Percentiles rank a stretch among this genome's conserved stretches.
Conservation (phyloP, 129 eudicot species). For the Flaveria ramosissima region DNA sequence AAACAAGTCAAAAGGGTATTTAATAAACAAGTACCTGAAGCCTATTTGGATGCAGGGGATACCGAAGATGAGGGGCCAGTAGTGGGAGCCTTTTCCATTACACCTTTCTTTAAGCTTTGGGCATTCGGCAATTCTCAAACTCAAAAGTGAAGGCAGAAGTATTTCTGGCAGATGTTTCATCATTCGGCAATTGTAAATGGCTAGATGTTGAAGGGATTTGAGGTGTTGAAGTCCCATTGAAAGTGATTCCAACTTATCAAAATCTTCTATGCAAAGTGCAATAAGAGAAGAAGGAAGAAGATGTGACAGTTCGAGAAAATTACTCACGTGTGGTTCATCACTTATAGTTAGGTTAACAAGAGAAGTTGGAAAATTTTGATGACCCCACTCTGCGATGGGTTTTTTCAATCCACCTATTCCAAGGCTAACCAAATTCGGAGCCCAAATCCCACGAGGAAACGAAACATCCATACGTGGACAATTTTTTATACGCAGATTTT, state of each 20-base stretch:
- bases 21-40: neutral
- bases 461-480: constrained; percentile 4
- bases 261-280: accelerated
- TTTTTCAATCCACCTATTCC: neutral
- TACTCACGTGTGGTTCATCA: neutral
- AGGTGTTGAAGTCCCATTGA: neutral
- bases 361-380: neutral
- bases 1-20: neutral
- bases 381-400: constrained; percentile 19
- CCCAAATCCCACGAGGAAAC: constrained; percentile 4
- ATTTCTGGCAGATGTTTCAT: neutral
- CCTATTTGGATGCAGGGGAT: neutral
- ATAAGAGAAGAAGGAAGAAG: constrained; percentile 25
- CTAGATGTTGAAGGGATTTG: too few species aligned
- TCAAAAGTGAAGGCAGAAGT: constrained; percentile 18
- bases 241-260: constrained; percentile 7
- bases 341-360: accelerated
- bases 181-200: constrained; percentile 6
- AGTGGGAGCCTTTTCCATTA: neutral
- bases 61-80: neutral
- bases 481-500: neutral
- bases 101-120: neutral
- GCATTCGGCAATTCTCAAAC: neutral
- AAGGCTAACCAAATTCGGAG: neutral
- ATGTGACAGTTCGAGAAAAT: neutral